phyloP scores from a whole-genome alignment of 2,329 filamentous ascomycete genomes.

The Fusarium gaditjirri region DNA sequence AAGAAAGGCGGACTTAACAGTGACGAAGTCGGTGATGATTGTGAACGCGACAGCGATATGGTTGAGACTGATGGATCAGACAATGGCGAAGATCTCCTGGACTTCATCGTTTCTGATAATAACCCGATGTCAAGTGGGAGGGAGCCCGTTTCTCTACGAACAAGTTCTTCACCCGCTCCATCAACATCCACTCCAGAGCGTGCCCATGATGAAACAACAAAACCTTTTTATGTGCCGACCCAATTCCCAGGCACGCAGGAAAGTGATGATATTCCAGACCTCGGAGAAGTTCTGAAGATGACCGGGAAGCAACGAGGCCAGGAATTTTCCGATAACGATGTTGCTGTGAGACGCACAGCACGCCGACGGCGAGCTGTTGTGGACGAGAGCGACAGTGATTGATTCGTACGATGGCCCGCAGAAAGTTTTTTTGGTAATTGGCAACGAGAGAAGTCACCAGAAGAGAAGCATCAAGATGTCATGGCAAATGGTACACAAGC shows the following conservation, averaged over 20 bases:
- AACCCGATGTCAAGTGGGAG: conserved; percentile 51
- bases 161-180: conserved; percentile 34
- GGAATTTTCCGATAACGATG: conserved; percentile 35
- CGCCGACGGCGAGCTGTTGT: conserved; percentile 46
- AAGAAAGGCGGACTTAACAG: conserved; percentile 51
- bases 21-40: conserved; percentile 64
- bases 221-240: conserved; percentile 53
- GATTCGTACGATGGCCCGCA: conserved; percentile 32
- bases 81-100: conserved; percentile 60
- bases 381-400: conserved; percentile 47
- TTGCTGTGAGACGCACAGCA: conserved; percentile 23
- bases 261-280: conserved; percentile 53
- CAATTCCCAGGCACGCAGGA: conserved; percentile 55
- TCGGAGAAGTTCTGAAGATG: conserved; percentile 45
- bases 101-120: conserved; percentile 68
- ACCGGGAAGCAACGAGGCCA: not conserved
- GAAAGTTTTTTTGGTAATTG: conserved; percentile 1
- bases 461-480: conserved; percentile 12
- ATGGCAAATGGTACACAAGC: conserved; percentile 25
- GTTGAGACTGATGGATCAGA: conserved; percentile 60
- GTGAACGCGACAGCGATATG: conserved; percentile 60
- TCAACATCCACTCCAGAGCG: conserved; percentile 31
- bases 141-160: conserved; percentile 46
- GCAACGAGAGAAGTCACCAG: not conserved
- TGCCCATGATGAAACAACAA: conserved; percentile 22